phyloP scores from a whole-genome alignment of 441 rosid genomes.

The Arabidopsis lyrata region DNA sequence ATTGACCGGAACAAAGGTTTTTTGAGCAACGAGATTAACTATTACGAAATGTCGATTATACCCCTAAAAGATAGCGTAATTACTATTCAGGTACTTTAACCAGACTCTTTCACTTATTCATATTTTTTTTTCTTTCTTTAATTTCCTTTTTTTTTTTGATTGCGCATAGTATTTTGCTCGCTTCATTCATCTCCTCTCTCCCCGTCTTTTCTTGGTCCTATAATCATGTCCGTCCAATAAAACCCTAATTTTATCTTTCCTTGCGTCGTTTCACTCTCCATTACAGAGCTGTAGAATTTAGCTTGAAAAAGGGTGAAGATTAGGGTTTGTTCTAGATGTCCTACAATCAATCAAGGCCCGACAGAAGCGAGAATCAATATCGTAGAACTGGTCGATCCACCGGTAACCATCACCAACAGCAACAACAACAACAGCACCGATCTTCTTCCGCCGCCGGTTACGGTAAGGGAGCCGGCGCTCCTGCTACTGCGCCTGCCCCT shows the following conservation, averaged over 20 bases:
- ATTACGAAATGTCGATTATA: fast-evolving
- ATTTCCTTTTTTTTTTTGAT: background rate
- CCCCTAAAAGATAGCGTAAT: background rate
- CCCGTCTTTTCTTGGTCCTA: constrained; percentile 42
- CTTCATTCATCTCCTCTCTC: constrained; percentile 28
- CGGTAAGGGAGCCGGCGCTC: constrained; percentile 74
- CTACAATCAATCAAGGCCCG: constrained; percentile 93
- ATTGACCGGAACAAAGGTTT: constrained; percentile 53
- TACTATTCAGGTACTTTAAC: constrained; percentile 10
- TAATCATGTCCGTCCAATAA: constrained; percentile 54
- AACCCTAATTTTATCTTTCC: constrained; percentile 54
- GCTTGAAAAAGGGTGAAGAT: constrained; percentile 30
- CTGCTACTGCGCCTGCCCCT: constrained; percentile 73
- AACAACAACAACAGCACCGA: constrained; percentile 46
- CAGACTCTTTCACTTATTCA: constrained; percentile 33
- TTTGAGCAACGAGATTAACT: background rate
- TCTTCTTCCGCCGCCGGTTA: constrained; percentile 65
- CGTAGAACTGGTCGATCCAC: constrained; percentile 80
- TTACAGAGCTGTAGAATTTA: constrained; percentile 41
- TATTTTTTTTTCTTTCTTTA: background rate
- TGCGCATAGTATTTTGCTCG: background rate
- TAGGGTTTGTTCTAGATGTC: constrained; percentile 79
- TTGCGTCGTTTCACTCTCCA: constrained; percentile 47
- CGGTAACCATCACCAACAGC: constrained; percentile 59
- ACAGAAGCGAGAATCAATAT: constrained; percentile 72